Evolutionary conservation across 2,329 filamentous ascomycete genomes (phyloP).

Genomic region (Xylariaceae sp.): DNA sequence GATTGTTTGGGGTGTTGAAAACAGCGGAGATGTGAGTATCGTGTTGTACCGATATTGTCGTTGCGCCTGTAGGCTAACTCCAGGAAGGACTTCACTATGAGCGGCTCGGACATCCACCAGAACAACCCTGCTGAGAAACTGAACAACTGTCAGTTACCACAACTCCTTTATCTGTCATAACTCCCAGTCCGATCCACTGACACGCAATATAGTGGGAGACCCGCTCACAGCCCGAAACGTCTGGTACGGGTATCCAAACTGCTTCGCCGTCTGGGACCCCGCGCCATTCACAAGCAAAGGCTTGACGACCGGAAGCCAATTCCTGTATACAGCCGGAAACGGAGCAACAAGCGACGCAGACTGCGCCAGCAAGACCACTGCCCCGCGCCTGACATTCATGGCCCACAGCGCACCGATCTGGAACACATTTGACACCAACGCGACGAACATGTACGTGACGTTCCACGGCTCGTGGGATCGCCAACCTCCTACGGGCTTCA

Average conservation of each 20-base stretch:
- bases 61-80: constrained; percentile 44
- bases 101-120: constrained; percentile 52
- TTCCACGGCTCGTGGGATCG: constrained; percentile 60
- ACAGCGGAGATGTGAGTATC: constrained; percentile 17
- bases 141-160: constrained; percentile 50
- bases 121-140: constrained; percentile 65
- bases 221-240: constrained; percentile 28
- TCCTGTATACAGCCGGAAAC: constrained; percentile 19
- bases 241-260: constrained; percentile 60
- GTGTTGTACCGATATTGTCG: not conserved
- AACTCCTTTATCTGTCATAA: not conserved
- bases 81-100: constrained; percentile 50
- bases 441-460: constrained; percentile 54
- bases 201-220: constrained; percentile 26
- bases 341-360: constrained; percentile 16
- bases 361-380: constrained; percentile 18
- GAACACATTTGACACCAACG: constrained; percentile 54
- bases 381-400: constrained; percentile 51
- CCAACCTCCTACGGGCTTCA: constrained; percentile 37
- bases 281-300: constrained; percentile 31
- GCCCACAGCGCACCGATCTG: constrained; percentile 62
- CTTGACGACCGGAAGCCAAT: constrained; percentile 21
- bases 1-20: constrained; percentile 40
- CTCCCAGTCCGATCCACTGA: not conserved
- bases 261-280: constrained; percentile 55